Percentiles rank a stretch among this genome's conserved stretches.
phyloP scores from a whole-genome alignment of 177 flowering plant species.

The Vitis hybrid region DNA sequence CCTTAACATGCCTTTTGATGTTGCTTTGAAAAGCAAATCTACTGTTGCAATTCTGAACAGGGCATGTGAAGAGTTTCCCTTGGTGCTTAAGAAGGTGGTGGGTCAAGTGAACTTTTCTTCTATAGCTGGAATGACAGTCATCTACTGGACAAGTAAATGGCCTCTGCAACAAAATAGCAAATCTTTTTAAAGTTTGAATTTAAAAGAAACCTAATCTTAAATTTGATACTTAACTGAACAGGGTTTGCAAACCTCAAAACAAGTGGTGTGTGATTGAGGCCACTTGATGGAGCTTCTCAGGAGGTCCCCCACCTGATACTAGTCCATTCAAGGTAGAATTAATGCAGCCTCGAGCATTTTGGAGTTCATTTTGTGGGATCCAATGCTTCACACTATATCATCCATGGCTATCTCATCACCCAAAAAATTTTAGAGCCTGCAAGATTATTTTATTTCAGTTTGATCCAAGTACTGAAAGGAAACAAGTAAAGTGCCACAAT shows the following conservation, averaged over 20 bases:
- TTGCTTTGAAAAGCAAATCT: constrained; percentile 57
- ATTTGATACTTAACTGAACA: not conserved
- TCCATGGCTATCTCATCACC: not conserved
- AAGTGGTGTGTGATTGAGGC: constrained; percentile 67
- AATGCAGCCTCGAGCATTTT: constrained; percentile 6
- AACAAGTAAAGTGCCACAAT: no score
- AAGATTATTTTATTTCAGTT: not conserved
- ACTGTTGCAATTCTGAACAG: constrained; percentile 48
- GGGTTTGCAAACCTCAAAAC: constrained; percentile 42
- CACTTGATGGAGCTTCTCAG: constrained; percentile 98
- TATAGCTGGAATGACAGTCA: constrained; percentile 69
- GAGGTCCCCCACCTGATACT: constrained; percentile 99
- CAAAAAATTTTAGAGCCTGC: not conserved
- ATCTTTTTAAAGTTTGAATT: not conserved
- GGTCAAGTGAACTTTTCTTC: constrained; percentile 83
- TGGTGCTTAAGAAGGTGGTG: constrained; percentile 69
- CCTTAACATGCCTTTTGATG: constrained; percentile 65
- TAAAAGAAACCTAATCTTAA: not conserved
- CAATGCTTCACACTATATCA: constrained; percentile 5
- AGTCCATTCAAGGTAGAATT: not conserved
- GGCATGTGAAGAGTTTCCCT: constrained; percentile 71
- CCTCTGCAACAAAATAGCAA: constrained; percentile 45
- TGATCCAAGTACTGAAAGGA: no score
- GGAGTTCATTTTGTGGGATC: constrained; percentile 12
- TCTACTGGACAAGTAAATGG: constrained; percentile 68